Base-by-base conservation (phyloP, 805 yeast genomes). In the Myxozyma mucilagina region DNA sequence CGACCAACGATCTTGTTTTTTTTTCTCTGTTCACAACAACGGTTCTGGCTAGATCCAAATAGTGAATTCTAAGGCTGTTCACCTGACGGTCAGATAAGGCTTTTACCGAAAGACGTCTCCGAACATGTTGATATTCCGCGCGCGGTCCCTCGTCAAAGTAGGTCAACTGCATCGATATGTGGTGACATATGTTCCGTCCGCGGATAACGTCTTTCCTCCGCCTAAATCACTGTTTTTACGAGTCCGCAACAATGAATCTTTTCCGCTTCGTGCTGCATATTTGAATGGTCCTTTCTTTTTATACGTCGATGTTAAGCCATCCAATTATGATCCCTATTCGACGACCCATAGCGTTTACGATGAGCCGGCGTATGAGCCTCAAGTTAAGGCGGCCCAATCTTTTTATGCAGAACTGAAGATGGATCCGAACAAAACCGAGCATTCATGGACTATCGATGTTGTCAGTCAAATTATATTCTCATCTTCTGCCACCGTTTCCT, bases 201-300 rank as follows among this genome's bases (percentile, higher is more conserved):
- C 65, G 4, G 67, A 68, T 20, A 58, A 51, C 35, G 57, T 63
- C 18, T 18, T 57, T 36, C 62, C 56, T 14, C 45, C 48, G 14
- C 67, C 66, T 14, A 41, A 9, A 35, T 43, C 61, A 24, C 44
- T 63, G 39, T 52, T 39, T 50, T 51, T 48, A 20, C 60, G 55
- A 8, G 55, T 55, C 16, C 56, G 60, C 20, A 64, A 64, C 43
- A 63, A 50, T n/a, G 68, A 64, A 53, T 45, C 47, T 13, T 49
- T 64, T 29, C 67, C 68, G 7, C 47, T 64, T 13, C 75, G 96
- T 34, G 96, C 97, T 0, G 88, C 96, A 1, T 90, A 86, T 68
- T 74, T 94, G 47, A 86, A 92, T 0, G 99, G 98, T 0, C 99
- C 99, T 0, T 93, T 85, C 71, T 79, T 89, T 1, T 74, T 94